Base-by-base conservation (phyloP, 1,284 basidiomycete species). In the Pyrrhoderma noxium region DNA sequence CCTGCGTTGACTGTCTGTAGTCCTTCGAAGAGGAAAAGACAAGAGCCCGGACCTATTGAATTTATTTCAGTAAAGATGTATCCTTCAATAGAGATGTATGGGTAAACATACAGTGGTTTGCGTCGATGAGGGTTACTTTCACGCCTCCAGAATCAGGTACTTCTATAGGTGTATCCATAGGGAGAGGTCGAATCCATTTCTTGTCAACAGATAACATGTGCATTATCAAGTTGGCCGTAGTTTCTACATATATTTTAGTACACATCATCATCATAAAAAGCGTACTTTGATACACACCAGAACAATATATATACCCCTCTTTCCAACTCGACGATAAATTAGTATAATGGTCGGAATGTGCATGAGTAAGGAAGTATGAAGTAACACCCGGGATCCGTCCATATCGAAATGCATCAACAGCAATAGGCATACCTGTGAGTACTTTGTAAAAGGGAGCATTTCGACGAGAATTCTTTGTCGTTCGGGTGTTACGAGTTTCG, bases 381-480 rank as follows among this genome's bases (percentile, higher is more conserved):
- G 77, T 87, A 9, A 96, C 82, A 8, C 80, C 82, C 5, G 92
- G 90, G 50, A 97, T 92, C n/a, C 75, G 72, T 2, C 93, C 93
- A 64, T 95, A 98, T 44, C 87, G 80, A 66, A 98, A 98, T 0
- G 93, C 93, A 62, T 98, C 95, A 0, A 97, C 93, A 4, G 93
- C 88, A 42, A 98, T 89, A 1, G 94, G 93, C 93, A 98, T 97
- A 2, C 96, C 95, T 58, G 92, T 89, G 57, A 99, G 69, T n/a
- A 93, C 79, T 70, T 96, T 97, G 69, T 94, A 96, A 64, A 96
- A 96, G 0, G 93, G 93, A 1, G 92, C 91, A 52, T 82, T 83
- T 47, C 89, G 71, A 37, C 85, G 74, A 44, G 75, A 75, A 11
- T 65, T 66, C 56, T 76, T 78, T 9, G 67, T 72, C 2, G 71